phyloP scores from a whole-genome alignment of 257 asterid genomes.

The Cinchona pubescens region DNA sequence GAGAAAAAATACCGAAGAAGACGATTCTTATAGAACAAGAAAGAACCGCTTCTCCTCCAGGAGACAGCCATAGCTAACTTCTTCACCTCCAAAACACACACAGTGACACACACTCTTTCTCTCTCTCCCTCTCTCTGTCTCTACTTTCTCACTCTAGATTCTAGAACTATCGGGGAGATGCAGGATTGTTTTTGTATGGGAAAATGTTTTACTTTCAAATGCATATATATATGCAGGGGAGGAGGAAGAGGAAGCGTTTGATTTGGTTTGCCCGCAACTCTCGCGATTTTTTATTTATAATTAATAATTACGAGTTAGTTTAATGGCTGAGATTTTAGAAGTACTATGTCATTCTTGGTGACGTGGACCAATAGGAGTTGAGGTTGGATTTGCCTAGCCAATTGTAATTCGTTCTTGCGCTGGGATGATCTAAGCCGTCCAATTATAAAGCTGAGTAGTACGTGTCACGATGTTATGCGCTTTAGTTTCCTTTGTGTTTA shows the following conservation, averaged over 20 bases:
- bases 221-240: no score
- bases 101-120: no score
- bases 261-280: not conserved
- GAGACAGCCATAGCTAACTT: slow-evolving; percentile 27
- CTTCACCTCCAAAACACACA: slow-evolving; percentile 12
- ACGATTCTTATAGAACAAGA: slow-evolving; percentile 32
- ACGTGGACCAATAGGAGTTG: slow-evolving; percentile 39
- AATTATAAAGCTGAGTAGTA: not conserved
- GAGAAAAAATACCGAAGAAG: slow-evolving; percentile 27
- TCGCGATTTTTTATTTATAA: not conserved
- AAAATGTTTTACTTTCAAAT: no score
- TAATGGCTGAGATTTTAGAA: no score
- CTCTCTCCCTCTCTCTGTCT: not conserved
- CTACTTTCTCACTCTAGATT: not conserved
- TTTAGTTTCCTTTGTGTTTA: not conserved
- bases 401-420: slow-evolving; percentile 18
- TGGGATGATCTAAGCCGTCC: slow-evolving; percentile 30
- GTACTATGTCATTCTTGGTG: slow-evolving; percentile 24
- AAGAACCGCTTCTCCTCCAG: slow-evolving; percentile 35
- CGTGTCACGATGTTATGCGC: not conserved
- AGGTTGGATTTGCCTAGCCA: slow-evolving; percentile 11
- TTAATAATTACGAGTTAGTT: not conserved
- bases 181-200: no score
- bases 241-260: not conserved
- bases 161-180: not conserved